Conservation (phyloP, 2,329 filamentous ascomycete genomes). For the Dendrostoma leiphaemia region DNA sequence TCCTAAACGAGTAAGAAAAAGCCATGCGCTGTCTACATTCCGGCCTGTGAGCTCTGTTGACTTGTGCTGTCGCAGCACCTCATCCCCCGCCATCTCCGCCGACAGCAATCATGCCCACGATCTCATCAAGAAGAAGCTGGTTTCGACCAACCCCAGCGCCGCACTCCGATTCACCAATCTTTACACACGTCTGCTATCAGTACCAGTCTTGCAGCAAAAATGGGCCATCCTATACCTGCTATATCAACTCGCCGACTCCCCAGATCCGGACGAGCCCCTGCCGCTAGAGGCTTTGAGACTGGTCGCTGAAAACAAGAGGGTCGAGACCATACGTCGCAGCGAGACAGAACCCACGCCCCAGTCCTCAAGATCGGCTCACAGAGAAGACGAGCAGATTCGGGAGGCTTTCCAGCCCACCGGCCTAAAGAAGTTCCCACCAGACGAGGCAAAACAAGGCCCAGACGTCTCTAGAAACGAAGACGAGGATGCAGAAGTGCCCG, state of each 20-base stretch:
- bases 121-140: slow-evolving; percentile 83
- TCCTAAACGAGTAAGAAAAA: slow-evolving; percentile 48
- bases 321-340: slow-evolving; percentile 12
- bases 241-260: slow-evolving; percentile 74
- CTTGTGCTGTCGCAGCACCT: slow-evolving; percentile 7
- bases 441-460: slow-evolving; percentile 35
- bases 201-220: slow-evolving; percentile 91
- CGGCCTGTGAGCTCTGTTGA: slow-evolving; percentile 2
- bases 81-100: slow-evolving; percentile 55
- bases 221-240: slow-evolving; percentile 95
- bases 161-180: slow-evolving; percentile 86
- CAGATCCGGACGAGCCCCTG: slow-evolving; percentile 51
- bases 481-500: slow-evolving; percentile 27
- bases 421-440: slow-evolving; percentile 42
- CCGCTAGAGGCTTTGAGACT: slow-evolving; percentile 41
- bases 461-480: slow-evolving; percentile 33
- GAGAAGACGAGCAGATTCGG: slow-evolving; percentile 45
- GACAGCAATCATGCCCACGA: slow-evolving; percentile 91
- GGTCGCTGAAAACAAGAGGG: slow-evolving; percentile 29
- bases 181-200: slow-evolving; percentile 83
- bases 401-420: slow-evolving; percentile 56
- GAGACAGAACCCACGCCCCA: slow-evolving; percentile 28
- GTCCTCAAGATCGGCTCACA: slow-evolving; percentile 33
- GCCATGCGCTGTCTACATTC: not conserved
- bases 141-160: slow-evolving; percentile 74